Evolutionary conservation across 1,284 basidiomycete species (phyloP), one percentile per base, ranked within the genome.

Genomic region (Cryptococcus hybrid): DNA sequence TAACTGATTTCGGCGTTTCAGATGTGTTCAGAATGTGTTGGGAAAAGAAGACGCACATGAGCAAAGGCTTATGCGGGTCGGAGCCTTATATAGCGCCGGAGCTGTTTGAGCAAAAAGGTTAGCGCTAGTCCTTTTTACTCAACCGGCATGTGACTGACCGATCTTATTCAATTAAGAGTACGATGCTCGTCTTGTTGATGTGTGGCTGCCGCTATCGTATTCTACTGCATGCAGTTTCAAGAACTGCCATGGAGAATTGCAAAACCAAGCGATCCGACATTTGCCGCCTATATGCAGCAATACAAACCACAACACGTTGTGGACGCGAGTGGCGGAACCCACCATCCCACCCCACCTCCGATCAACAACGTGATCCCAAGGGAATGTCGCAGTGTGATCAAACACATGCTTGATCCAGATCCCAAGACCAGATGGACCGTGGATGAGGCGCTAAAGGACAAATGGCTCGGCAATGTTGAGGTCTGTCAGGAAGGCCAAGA

Each of bases 51-150:
- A 89, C 97, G 47, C 95, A 99, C 78, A 88, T 98, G 85, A 92
- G 89, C 39, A 97, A 95, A 52, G 95, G 95, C 2, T 82, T 99
- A 18, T 99, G 95, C 69, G 95, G 95, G 9, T 94, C 90, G 62
- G 96, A 99, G 76, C 95, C 95, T 0, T 99, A 99, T 78, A 98
- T 99, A 69, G 95, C 95, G 12, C 95, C 95, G 34, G 95, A 99
- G 76, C 90, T 97, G 78, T 99, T 98, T 73, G 82, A 94, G 66
- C 87, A 88, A 72, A 95, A 96, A 85, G 91, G 92, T 94, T 82
- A 86, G 89, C 82, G 49, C 30, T 18, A 7, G 5, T 39, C 35
- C 18, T 38, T 18, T 18, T 18, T 18, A 18, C 18, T 18, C 18
- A 18, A 45, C 30, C 30, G 13, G n/a, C 24, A n/a, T 42, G 7